phyloP scores from a whole-genome alignment of 2,329 filamentous ascomycete genomes.

The Trichoderma hamatum region DNA sequence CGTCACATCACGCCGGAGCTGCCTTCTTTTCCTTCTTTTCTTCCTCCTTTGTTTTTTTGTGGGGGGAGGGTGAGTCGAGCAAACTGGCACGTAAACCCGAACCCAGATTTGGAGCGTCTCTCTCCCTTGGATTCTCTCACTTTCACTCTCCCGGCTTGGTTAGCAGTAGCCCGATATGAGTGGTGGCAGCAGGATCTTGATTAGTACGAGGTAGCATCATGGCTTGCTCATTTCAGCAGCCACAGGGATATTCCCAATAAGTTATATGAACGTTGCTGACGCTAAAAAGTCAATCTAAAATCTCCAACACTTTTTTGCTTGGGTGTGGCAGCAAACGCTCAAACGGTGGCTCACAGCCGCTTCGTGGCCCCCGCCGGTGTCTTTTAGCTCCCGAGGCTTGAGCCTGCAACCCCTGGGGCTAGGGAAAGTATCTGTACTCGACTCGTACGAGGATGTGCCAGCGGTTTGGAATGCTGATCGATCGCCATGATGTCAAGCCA shows the following conservation, averaged over 20 bases:
- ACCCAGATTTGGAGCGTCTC: too few species aligned
- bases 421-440: slow-evolving; percentile 7
- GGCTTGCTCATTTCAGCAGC: neutral
- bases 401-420: slow-evolving; percentile 24
- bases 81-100: neutral
- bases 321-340: slow-evolving; percentile 13
- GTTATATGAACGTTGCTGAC: neutral
- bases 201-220: neutral
- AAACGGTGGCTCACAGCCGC: slow-evolving; percentile 12
- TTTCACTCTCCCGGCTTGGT: neutral
- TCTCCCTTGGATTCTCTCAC: neutral
- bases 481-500: neutral
- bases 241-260: slow-evolving; percentile 18
- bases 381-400: slow-evolving; percentile 24
- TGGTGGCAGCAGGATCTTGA: neutral
- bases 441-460: neutral
- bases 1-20: neutral
- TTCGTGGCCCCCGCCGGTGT: slow-evolving; percentile 5
- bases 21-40: neutral
- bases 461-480: too few species aligned
- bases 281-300: slow-evolving; percentile 8
- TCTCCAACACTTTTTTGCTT: neutral
- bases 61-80: slow-evolving; percentile 2
- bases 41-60: neutral
- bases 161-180: too few species aligned